phyloP scores from a whole-genome alignment of 2,329 filamentous ascomycete species.

The Penicillium sp. region DNA sequence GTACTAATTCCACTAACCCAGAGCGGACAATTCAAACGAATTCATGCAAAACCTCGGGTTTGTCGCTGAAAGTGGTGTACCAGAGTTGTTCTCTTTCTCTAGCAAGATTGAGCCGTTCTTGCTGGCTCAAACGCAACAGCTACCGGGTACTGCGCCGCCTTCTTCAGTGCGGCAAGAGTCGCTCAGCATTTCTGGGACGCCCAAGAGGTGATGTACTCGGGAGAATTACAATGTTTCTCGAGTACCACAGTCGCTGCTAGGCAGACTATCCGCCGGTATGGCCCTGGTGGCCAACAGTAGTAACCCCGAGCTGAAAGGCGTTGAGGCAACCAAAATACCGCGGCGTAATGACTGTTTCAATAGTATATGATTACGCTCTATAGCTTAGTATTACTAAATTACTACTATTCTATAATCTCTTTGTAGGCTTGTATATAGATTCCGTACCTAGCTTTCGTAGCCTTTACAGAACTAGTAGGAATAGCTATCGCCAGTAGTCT shows the following conservation, averaged over 20 bases:
- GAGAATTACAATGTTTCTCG: background rate
- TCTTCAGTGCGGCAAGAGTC: slow-evolving; percentile 24
- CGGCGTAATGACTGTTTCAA: too few species aligned
- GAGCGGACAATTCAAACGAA: slow-evolving; percentile 37
- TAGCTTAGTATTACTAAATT: too few species aligned
- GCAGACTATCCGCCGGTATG: background rate
- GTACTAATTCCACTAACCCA: slow-evolving; percentile 9
- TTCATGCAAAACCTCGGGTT: slow-evolving; percentile 45
- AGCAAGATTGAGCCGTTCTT: slow-evolving; percentile 38
- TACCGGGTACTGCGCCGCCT: slow-evolving; percentile 21
- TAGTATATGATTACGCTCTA: too few species aligned
- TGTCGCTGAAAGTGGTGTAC: slow-evolving; percentile 39
- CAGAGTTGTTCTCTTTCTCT: slow-evolving; percentile 38
- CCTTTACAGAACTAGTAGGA: too few species aligned
- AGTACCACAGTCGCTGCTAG: slow-evolving; percentile 17
- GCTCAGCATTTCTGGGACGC: slow-evolving; percentile 14
- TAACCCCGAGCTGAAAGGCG: background rate
- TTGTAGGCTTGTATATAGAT: too few species aligned
- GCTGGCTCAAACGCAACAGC: slow-evolving; percentile 33
- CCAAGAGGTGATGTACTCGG: slow-evolving; percentile 16
- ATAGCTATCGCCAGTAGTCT: too few species aligned
- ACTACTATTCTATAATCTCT: too few species aligned
- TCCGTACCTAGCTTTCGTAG: too few species aligned
- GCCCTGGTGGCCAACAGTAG: background rate
- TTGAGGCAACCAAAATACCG: background rate